Evolutionary conservation across 2,329 filamentous ascomycete species (phyloP), one percentile per base, ranked within the genome.

Genomic region (Knufia petricola): DNA sequence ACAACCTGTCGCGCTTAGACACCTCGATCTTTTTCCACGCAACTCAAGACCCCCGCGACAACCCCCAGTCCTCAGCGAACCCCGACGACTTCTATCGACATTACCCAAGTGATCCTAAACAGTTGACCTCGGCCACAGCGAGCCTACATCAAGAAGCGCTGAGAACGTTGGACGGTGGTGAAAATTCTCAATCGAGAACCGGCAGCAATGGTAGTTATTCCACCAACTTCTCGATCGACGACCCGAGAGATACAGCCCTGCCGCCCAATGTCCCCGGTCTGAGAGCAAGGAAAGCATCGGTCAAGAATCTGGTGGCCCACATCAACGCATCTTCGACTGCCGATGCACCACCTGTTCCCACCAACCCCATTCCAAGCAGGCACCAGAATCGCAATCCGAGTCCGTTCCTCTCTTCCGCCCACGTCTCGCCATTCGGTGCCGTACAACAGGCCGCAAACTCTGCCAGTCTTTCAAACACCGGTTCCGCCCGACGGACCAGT

Each of bases 271-370:
- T 49, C n/a, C 31, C 50, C 17, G 23, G 50, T 23, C 44, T 53
- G 39, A 56, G 47, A 20, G 49, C 52, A 24, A 66, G 68, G 55
- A 75, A 83, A 56, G 73, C 80, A n/a, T 89, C 83, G 52, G 84
- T 92, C 57, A 87, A 83, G 66, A 85, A 92, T 61, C 72, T 92
- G 53, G 81, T 85, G 59, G 86, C 82, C 65, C 81, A 78, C 48
- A 92, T 90, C 67, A 85, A 59, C 50, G 79, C 82, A 60, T 42
- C 37, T n/a, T 79, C 74, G 56, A 69, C 60, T 28, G 70, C 72
- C 53, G 65, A 69, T 52, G 58, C 68, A 42, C 67, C 64, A 20
- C 70, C 70, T 3, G 50, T 69, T 12, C 70, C 69, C 7, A 60
- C 60, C 20, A 55, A 61, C 23, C 60, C 63, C 28, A 52, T 57